Percentiles rank a stretch among this genome's conserved stretches.
phyloP scores from a whole-genome alignment of 768 basidiomycete genomes.

The Leccinellum albellum region DNA sequence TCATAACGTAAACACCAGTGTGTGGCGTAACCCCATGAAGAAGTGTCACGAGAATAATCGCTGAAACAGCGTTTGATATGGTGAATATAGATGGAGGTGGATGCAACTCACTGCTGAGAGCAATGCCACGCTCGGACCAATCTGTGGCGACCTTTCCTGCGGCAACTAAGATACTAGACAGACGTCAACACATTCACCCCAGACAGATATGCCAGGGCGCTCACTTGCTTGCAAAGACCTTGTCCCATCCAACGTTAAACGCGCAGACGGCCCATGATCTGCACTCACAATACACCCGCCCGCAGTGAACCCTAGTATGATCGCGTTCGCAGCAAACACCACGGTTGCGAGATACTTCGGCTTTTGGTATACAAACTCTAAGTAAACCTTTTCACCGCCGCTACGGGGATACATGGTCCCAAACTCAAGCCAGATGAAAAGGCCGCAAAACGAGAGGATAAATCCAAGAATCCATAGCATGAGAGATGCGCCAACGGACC shows the following conservation, averaged over 20 bases:
- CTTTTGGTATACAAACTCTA: constrained; percentile 50
- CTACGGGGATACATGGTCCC: constrained; percentile 61
- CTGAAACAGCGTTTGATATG: constrained; percentile 23
- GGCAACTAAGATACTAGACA: constrained; percentile 46
- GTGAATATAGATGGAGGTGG: background rate
- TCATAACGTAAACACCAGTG: constrained; percentile 51
- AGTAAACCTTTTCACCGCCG: constrained; percentile 61
- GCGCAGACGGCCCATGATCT: background rate
- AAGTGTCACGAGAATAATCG: constrained; percentile 47
- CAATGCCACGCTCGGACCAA: constrained; percentile 61
- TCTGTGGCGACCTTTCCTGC: constrained; percentile 38
- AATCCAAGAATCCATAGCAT: constrained; percentile 64
- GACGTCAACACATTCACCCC: background rate
- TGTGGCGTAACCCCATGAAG: constrained; percentile 52
- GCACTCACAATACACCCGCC: constrained; percentile 45
- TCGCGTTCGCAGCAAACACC: constrained; percentile 47
- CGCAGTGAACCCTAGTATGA: constrained; percentile 41
- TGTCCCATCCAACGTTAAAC: background rate
- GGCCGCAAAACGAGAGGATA: constrained; percentile 51
- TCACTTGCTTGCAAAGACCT: constrained; percentile 35
- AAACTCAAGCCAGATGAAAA: constrained; percentile 61
- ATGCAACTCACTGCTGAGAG: constrained; percentile 44
- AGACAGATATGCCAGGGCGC: background rate
- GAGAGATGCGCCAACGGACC: constrained; percentile 56
- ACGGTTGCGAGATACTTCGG: constrained; percentile 48